Base-by-base conservation (phyloP, 106 monocot genomes). In the Acorus gramineus region DNA sequence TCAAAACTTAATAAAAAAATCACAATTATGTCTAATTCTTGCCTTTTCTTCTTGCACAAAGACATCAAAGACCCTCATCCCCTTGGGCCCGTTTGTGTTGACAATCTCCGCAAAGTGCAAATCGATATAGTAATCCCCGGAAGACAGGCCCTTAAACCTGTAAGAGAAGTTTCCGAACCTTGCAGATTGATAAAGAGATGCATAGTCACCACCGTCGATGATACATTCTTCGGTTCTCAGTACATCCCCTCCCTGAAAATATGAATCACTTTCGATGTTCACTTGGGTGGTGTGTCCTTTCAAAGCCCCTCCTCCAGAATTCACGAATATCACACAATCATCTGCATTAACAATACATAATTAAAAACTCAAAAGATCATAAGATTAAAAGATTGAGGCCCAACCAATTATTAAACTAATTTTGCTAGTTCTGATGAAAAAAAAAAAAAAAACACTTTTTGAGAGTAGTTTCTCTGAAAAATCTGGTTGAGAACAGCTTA, bases 41-140 rank as follows among this genome's bases (percentile, higher is more conserved):
- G 66, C 92, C 89, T 89, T 87, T 8, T 93, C 79, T 59, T 85
- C 84, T 78, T 93, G 92, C 7, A 82, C 57, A 44, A 73, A 82
- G 48, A 87, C 82, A 80, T 93, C 77, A 58, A 93, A 93, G 1
- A 84, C 76, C 69, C 92, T 77, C 11, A 87, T 87, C 50, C 82
- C 87, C 74, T 87, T 87, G 49, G 92, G 92, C 3, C 92, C 92
- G 74, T 67, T 64, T 48, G 77, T 87, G 65, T 87, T 72, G 44
- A 93, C 67, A 50, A 93, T 93, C 78, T 93, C 92, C 1, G 87
- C 79, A 60, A 93, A 93, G 67, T 93, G 87, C 14, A 93, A 74
- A 78, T 93, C 87, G 43, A 93, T 49, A 14, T 78, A 79, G 69
- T 85, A 87, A 10, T 81, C 74, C 64, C 84, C 87, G 49, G 82